Base-by-base conservation (phyloP, 495 filamentous ascomycete genomes). In the Neurospora sp. region DNA sequence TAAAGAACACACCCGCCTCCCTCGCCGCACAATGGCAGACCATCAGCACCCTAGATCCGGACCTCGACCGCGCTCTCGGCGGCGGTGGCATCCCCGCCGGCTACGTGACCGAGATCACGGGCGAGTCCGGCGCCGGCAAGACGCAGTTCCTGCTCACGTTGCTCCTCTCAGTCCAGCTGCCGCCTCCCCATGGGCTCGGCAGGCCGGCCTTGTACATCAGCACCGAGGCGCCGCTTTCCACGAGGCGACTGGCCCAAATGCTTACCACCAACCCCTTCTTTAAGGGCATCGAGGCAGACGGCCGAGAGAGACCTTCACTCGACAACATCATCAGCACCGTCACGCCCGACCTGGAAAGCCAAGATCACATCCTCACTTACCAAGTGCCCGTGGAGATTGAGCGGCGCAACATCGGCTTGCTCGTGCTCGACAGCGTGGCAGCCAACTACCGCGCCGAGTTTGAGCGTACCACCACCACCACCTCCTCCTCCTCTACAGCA, bases 361-460 rank as follows among this genome's bases (percentile, higher is more conserved):
- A 99, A 82, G 94, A 98, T 72, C 96, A 98, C 81, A 97, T 98
- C 78, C 83, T 98, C 11, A 89, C 87, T 69, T 98, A 91, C 83
- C 96, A 98, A 79, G 88, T 97, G 2, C 95, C 96, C 22, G 90
- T 96, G 11, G 89, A 92, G n/a, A 88, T 98, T 8, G 76, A 86
- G 73, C 87, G 91, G 18, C 89, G 93, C 77, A 86, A 89, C 73
- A 85, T 96, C 71, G 92, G 94, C 4, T 86, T 98, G 31, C 82
- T 98, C 4, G 85, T 98, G 9, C 84, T 99, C 22, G 96, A 99
- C 83, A 94, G 91, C 22, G 89, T 99, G 42, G 93, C 96, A 0
- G 94, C 96, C 40, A 99, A 99, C 80, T 98, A 93, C 83, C 89
- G 96, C 73, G 94, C 92, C 39, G 96, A 98, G 79, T 93, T 93